These are phyloP conservation scores for Singerocomus inundabilis DNA, from an alignment of 1,284 basidiomycete genomes.

Conservation along the genomic window DNA sequence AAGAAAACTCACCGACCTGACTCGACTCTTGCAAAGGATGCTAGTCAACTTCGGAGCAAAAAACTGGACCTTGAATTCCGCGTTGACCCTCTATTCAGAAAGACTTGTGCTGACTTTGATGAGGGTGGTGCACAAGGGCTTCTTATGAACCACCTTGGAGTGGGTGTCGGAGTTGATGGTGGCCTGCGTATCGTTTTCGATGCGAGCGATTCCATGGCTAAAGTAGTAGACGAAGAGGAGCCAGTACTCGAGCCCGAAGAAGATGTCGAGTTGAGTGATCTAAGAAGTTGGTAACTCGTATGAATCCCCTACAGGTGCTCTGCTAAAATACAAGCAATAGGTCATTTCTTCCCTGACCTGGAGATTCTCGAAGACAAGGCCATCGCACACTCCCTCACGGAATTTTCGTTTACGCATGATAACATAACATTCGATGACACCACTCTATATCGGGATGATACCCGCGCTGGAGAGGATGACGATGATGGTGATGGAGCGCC, in stretches of 20 bases:
- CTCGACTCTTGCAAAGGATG: slow-evolving; percentile 83
- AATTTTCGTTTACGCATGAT: slow-evolving; percentile 76
- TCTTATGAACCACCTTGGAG: slow-evolving; percentile 86
- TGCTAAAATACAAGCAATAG: slow-evolving; percentile 32
- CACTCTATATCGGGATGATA: slow-evolving; percentile 53
- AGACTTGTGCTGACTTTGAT: slow-evolving; percentile 98
- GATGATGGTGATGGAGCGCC: slow-evolving; percentile 45
- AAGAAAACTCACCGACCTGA: slow-evolving; percentile 65
- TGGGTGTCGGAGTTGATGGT: slow-evolving; percentile 78
- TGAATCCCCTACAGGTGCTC: not conserved
- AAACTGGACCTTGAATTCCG: slow-evolving; percentile 94
- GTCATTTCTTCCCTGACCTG: slow-evolving; percentile 70
- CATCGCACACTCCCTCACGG: slow-evolving; percentile 77
- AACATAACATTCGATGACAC: slow-evolving; percentile 62
- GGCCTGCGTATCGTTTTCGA: slow-evolving; percentile 93
- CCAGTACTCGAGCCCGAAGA: slow-evolving; percentile 64
- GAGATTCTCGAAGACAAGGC: slow-evolving; percentile 60
- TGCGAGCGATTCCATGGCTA: slow-evolving; percentile 86
- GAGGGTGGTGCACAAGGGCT: slow-evolving; percentile 96
- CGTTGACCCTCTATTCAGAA: slow-evolving; percentile 96
- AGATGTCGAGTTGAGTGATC: slow-evolving; percentile 63
- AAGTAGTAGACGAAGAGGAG: slow-evolving; percentile 73
- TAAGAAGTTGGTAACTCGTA: slow-evolving; percentile 56
- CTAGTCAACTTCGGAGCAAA: slow-evolving; percentile 82
- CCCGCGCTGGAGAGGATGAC: slow-evolving; percentile 43